Percentiles rank a stretch among this genome's conserved stretches.
These are phyloP conservation scores for Nicotiana benthamiana DNA, from an alignment of 257 asterid genomes.

Conservation along the genomic window DNA sequence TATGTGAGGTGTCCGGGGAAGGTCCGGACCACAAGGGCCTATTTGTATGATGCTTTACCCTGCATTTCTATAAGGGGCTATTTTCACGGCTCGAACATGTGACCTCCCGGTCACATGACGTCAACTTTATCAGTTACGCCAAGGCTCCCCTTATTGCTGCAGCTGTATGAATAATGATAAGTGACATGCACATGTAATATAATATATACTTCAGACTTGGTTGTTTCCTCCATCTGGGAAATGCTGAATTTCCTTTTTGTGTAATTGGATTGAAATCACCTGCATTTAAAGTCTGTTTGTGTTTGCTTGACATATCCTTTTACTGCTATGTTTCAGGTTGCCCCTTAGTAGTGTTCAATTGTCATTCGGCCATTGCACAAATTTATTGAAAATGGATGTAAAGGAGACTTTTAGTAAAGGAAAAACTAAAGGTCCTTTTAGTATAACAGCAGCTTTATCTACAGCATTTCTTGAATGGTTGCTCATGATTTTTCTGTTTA, in stretches of 20 bases:
- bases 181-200: neutral
- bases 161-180: neutral
- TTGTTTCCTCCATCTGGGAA: too few species aligned
- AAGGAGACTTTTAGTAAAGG: slow-evolving; percentile 19
- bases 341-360: neutral
- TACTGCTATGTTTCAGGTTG: neutral
- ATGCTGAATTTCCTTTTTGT: neutral
- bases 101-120: too few species aligned
- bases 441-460: slow-evolving; percentile 40
- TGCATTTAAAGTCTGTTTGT: neutral
- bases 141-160: neutral
- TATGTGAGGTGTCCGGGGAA: too few species aligned
- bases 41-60: too few species aligned
- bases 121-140: too few species aligned
- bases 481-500: slow-evolving; percentile 54
- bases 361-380: neutral
- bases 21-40: too few species aligned
- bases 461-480: slow-evolving; percentile 81
- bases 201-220: too few species aligned
- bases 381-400: slow-evolving; percentile 28
- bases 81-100: too few species aligned
- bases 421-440: slow-evolving; percentile 18
- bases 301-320: neutral
- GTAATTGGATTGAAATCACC: neutral
- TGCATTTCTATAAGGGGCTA: too few species aligned